These are phyloP conservation scores for Casuarina cunninghamiana DNA, from an alignment of 306 rosid species.

Conservation along the genomic window DNA sequence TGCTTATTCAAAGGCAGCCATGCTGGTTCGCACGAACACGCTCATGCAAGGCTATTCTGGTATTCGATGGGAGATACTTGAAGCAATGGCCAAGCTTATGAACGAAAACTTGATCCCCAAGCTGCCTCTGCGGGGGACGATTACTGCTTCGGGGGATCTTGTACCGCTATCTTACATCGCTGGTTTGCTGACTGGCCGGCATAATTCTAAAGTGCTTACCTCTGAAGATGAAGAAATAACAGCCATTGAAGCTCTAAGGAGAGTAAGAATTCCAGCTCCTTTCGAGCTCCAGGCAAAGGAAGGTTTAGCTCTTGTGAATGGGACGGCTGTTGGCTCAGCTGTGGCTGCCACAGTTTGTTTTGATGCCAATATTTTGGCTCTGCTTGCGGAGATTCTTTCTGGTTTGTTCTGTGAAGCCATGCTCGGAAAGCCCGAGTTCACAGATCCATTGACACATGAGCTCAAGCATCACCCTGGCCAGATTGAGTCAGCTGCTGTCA, in stretches of 20 bases:
- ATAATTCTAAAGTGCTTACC: conserved; percentile 35
- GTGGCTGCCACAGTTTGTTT: conserved; percentile 40
- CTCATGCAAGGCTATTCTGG: conserved; percentile 45
- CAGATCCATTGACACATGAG: conserved; percentile 38
- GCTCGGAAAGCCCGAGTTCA: conserved; percentile 36
- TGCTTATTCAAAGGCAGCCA: conserved; percentile 31
- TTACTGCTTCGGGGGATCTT: conserved; percentile 45
- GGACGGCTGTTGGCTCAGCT: conserved; percentile 37
- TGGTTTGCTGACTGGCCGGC: conserved; percentile 34
- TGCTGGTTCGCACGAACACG: conserved; percentile 40
- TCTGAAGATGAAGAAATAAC: conserved; percentile 24
- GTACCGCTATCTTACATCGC: conserved; percentile 45
- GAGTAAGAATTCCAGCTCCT: conserved; percentile 33
- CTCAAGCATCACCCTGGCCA: conserved; percentile 48
- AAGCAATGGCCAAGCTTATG: conserved; percentile 35
- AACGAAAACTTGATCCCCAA: conserved; percentile 37
- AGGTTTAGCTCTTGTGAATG: conserved; percentile 43
- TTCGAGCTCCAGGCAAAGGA: conserved; percentile 44
- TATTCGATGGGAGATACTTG: conserved; percentile 35
- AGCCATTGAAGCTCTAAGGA: conserved; percentile 31
- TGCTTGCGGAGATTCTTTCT: conserved; percentile 30
- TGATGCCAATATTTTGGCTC: conserved; percentile 33
- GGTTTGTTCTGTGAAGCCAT: conserved; percentile 40
- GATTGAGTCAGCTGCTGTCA: conserved; percentile 38
- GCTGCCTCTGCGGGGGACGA: conserved; percentile 38